phyloP scores from a whole-genome alignment of 352 stramenopile species.

The Phytopythium ostracodes region DNA sequence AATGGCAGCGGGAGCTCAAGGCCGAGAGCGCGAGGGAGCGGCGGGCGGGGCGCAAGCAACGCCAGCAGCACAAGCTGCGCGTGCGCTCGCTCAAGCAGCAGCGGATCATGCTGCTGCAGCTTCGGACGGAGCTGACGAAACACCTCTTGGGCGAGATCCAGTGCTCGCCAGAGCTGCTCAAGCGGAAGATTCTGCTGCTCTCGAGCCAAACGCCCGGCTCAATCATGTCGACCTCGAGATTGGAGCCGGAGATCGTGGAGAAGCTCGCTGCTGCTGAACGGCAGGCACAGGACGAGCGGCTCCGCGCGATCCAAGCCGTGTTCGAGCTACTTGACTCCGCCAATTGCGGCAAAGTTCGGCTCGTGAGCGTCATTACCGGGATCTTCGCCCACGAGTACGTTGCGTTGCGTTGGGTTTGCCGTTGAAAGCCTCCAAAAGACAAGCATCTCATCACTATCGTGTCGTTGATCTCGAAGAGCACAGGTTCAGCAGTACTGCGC shows the following conservation, averaged over 20 bases:
- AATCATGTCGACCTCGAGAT: slow-evolving; percentile 17
- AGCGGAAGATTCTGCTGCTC: slow-evolving; percentile 54
- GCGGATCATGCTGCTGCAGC: slow-evolving; percentile 41
- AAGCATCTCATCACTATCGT: slow-evolving; percentile 5
- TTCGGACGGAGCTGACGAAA: slow-evolving; percentile 39
- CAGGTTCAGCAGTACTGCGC: slow-evolving; percentile 32
- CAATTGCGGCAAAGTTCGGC: slow-evolving; percentile 33
- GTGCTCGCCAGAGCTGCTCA: slow-evolving; percentile 46
- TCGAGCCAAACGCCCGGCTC: slow-evolving; percentile 35
- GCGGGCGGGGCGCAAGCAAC: slow-evolving; percentile 24
- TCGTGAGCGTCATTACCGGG: slow-evolving; percentile 52
- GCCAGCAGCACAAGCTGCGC: slow-evolving; percentile 32
- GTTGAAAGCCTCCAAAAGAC: neutral
- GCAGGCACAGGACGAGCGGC: slow-evolving; percentile 10
- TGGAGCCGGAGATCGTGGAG: slow-evolving; percentile 57
- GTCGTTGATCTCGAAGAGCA: neutral
- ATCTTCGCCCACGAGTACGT: slow-evolving; percentile 61
- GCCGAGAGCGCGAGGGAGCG: slow-evolving; percentile 38
- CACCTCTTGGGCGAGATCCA: slow-evolving; percentile 45
- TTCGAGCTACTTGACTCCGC: slow-evolving; percentile 42
- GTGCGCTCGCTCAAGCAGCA: slow-evolving; percentile 35
- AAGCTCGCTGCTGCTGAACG: slow-evolving; percentile 29
- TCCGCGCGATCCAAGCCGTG: slow-evolving; percentile 45
- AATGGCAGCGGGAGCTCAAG: slow-evolving; percentile 46
- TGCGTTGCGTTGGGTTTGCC: neutral